These are phyloP conservation scores for Cordyceps pruinosa DNA, from an alignment of 2,329 filamentous ascomycete genomes.

Conservation along the genomic window DNA sequence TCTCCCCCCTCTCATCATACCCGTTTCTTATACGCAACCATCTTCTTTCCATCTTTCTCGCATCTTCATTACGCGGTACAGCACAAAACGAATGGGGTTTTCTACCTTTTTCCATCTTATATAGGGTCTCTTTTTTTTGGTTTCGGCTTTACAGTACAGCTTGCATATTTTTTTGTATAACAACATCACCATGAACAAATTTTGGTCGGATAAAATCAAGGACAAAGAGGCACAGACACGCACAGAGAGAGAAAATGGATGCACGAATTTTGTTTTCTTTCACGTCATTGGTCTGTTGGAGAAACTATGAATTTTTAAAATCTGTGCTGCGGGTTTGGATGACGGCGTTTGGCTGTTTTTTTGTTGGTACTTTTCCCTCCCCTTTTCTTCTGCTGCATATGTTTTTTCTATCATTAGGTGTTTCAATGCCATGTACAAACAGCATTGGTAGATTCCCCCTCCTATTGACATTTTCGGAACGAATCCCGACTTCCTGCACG, in stretches of 20 bases:
- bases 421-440: slow-evolving; percentile 4
- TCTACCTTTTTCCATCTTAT: not conserved
- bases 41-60: not conserved
- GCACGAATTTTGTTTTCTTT: not conserved
- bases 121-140: not conserved
- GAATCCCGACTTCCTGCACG: too few relatives aligned
- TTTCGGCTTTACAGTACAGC: not conserved
- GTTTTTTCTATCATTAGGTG: not conserved
- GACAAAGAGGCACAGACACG: not conserved
- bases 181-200: not conserved
- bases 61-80: not conserved
- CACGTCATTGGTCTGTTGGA: not conserved
- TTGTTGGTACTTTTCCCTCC: not conserved
- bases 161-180: not conserved
- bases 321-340: not conserved
- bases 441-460: slow-evolving; percentile 8
- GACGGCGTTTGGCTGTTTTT: slow-evolving; percentile 6
- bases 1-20: not conserved
- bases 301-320: not conserved
- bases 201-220: not conserved
- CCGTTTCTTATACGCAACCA: not conserved
- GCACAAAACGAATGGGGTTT: not conserved
- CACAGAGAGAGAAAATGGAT: not conserved
- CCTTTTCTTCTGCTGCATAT: not conserved
- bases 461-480: too few relatives aligned